A percentile compares a stretch with the other conserved stretches of the same genome.
Conservation (phyloP, 192 early-diverging fungal genomes). For the Coemansia reversa region DNA sequence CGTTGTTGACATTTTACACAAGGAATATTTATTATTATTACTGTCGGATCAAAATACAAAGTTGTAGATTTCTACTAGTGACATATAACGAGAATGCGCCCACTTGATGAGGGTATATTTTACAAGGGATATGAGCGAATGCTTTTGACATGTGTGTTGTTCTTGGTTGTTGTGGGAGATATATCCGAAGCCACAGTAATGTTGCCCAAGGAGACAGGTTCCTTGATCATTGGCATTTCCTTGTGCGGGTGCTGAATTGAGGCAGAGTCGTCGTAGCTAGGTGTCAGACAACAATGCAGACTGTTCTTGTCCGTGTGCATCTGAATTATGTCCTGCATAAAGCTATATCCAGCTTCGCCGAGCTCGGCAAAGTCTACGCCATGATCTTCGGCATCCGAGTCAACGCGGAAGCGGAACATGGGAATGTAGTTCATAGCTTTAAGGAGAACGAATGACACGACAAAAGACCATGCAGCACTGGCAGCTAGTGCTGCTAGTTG, state of each 20-base stretch:
- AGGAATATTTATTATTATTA: neutral
- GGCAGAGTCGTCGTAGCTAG: conserved; percentile 20
- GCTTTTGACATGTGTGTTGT: conserved; percentile 1
- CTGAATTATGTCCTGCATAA: conserved; percentile 26
- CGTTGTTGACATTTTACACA: neutral
- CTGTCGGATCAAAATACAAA: neutral
- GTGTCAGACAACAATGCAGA: neutral
- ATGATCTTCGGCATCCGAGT: conserved; percentile 55
- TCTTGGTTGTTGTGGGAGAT: neutral
- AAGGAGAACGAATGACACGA: conserved; percentile 57
- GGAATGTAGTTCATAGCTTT: conserved; percentile 58
- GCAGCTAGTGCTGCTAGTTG: conserved; percentile 66
- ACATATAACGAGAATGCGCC: neutral
- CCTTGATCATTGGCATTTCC: conserved; percentile 29
- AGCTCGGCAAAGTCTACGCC: conserved; percentile 55
- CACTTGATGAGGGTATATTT: conserved; percentile 2
- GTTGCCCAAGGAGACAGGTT: conserved; percentile 3
- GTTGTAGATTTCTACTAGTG: neutral
- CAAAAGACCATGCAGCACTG: conserved; percentile 65
- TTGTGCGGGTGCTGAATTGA: conserved; percentile 30
- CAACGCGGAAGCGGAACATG: conserved; percentile 55
- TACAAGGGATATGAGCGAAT: conserved; percentile 9
- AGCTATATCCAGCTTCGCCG: conserved; percentile 54
- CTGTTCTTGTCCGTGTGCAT: conserved; percentile 6
- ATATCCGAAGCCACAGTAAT: conserved; percentile 7